Conservation (phyloP, 371 early-diverging fungal species). For the Mortierella sp. region DNA sequence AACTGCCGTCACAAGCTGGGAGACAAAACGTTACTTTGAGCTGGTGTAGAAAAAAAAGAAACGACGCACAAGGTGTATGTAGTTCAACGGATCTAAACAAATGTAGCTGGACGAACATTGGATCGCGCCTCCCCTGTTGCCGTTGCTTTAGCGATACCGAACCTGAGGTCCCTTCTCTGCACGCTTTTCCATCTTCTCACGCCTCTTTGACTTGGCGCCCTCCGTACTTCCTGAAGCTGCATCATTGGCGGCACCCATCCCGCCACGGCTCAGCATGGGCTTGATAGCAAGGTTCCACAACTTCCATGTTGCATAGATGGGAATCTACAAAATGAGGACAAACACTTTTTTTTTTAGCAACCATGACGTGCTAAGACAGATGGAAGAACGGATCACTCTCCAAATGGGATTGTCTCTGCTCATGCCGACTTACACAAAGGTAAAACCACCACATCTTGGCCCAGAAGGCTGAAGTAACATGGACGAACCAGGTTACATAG, state of each 20-base stretch:
- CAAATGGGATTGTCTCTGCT: background rate
- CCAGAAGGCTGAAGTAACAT: conserved; percentile 74
- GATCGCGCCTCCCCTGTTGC: too few relatives aligned
- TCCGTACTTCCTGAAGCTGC: conserved; percentile 34
- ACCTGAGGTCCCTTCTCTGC: conserved; percentile 58
- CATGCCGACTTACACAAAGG: conserved; percentile 59
- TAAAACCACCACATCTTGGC: conserved; percentile 79
- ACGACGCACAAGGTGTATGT: background rate
- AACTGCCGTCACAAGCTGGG: conserved; percentile 81
- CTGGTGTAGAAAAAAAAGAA: conserved; percentile 49
- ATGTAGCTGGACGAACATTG: too few relatives aligned
- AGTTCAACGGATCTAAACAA: too few relatives aligned
- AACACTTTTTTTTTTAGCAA: background rate
- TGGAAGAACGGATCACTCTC: background rate
- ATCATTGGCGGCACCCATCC: conserved; percentile 16
- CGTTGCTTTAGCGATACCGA: conserved; percentile 20
- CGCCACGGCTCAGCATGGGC: conserved; percentile 57
- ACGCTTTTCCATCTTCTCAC: conserved; percentile 69
- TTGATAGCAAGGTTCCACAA: conserved; percentile 65
- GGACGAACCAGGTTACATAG: conserved; percentile 85
- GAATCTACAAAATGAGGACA: conserved; percentile 58
- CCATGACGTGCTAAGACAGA: background rate
- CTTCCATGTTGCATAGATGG: conserved; percentile 70
- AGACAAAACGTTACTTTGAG: conserved; percentile 79
- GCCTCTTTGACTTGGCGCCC: conserved; percentile 66